Conservation (phyloP, 176 grass and related monocot genomes). For the Carex kokanica region DNA sequence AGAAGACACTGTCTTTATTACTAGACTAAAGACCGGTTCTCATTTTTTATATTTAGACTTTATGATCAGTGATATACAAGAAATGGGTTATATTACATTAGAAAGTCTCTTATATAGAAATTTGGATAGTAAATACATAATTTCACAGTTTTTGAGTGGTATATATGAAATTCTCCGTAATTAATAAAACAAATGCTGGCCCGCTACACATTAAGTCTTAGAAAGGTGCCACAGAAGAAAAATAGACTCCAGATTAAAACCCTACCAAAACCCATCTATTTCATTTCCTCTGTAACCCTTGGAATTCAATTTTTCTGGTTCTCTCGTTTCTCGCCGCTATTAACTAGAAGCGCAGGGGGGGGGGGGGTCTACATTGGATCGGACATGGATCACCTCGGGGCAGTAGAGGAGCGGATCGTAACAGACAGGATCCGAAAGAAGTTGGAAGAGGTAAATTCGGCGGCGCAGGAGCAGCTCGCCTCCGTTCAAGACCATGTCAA, state of each 20-base stretch:
- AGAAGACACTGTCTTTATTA: too few species aligned
- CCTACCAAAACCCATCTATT: conserved; percentile 21
- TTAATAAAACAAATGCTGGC: not conserved
- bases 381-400: conserved; percentile 46
- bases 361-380: not conserved
- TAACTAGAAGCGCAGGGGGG: not conserved
- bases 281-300: not conserved
- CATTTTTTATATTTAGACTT: too few species aligned
- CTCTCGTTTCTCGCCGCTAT: not conserved
- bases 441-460: conserved; percentile 75
- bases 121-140: too few species aligned
- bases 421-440: conserved; percentile 62
- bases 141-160: too few species aligned
- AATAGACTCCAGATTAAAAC: not conserved
- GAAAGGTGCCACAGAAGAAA: not conserved
- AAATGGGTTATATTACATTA: too few species aligned
- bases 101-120: too few species aligned
- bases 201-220: not conserved
- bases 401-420: conserved; percentile 61
- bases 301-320: not conserved
- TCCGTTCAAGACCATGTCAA: conserved; percentile 90
- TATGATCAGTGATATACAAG: too few species aligned
- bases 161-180: too few species aligned
- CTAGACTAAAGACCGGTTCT: too few species aligned
- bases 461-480: conserved; percentile 62